These are phyloP conservation scores for Solanum chilense DNA, from an alignment of 257 asterid species.

Conservation along the genomic window DNA sequence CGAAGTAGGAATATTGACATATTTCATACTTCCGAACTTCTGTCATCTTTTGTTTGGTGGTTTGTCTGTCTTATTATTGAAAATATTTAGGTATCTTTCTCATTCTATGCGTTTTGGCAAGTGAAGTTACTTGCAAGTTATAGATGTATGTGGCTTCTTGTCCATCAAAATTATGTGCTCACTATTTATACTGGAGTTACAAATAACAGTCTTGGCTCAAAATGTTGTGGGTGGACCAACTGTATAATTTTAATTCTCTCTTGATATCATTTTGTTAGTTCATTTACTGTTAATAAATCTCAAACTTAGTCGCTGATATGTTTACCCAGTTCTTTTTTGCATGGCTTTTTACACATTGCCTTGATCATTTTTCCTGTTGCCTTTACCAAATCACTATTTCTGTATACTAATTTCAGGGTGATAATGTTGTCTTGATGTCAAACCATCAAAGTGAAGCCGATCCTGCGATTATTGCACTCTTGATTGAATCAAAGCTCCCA, in stretches of 20 bases:
- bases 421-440: conserved; percentile 77
- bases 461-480: conserved; percentile 80
- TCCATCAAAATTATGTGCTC: neutral
- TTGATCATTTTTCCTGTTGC: neutral
- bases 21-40: neutral
- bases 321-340: neutral
- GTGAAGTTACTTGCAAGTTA: neutral
- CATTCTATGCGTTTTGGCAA: neutral
- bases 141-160: neutral
- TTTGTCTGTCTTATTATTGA: neutral
- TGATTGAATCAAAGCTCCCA: conserved; percentile 70
- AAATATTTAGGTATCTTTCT: neutral
- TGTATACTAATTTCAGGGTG: conserved; percentile 52
- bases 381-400: neutral
- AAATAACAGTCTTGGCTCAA: neutral
- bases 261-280: neutral
- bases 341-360: conserved; percentile 7
- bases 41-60: neutral
- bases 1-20: neutral
- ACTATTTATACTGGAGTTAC: neutral
- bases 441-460: conserved; percentile 99
- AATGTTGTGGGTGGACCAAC: neutral
- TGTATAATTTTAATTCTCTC: neutral
- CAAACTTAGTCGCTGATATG: neutral
- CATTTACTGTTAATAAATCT: neutral